Conservation (phyloP, 495 filamentous ascomycete species). For the Talaromyces nanjingensis region DNA sequence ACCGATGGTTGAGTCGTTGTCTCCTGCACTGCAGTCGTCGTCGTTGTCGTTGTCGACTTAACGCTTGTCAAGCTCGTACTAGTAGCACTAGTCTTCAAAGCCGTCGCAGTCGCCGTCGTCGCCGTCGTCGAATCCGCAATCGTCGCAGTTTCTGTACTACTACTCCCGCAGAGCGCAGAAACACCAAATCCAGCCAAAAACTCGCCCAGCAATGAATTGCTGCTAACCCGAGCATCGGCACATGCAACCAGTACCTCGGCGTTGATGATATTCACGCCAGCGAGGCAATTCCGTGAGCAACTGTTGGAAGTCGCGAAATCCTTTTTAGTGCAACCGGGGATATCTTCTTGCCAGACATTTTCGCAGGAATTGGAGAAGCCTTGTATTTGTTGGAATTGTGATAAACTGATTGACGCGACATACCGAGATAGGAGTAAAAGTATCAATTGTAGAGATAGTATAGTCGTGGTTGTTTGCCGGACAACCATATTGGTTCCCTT, state of each 20-base stretch:
- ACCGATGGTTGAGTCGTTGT: not conserved
- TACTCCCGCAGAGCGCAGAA: not conserved
- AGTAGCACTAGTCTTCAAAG: not conserved
- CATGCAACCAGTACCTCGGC: slow-evolving; percentile 4
- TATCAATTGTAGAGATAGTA: not conserved
- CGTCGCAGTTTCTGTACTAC: not conserved
- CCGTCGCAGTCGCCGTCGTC: not conserved
- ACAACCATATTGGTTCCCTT: slow-evolving; percentile 1
- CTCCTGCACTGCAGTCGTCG: not conserved
- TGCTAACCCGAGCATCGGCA: not conserved
- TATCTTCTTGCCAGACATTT: slow-evolving; percentile 2
- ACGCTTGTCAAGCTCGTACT: not conserved
- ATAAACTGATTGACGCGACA: slow-evolving; percentile 3
- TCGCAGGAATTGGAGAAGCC: not conserved
- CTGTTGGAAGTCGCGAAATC: slow-evolving; percentile 1
- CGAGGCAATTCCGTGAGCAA: slow-evolving; percentile 1
- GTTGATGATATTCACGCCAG: slow-evolving; percentile 5
- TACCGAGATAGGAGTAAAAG: not conserved
- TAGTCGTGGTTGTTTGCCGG: not conserved
- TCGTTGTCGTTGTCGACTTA: not conserved
- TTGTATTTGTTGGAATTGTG: slow-evolving; percentile 8
- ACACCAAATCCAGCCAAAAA: slow-evolving; percentile 7
- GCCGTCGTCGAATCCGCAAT: slow-evolving; percentile 6
- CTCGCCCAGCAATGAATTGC: not conserved
- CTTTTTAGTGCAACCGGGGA: slow-evolving; percentile 4